phyloP scores from a whole-genome alignment of 1,139 yeast genomes.

The Suhomyces anneliseae region DNA sequence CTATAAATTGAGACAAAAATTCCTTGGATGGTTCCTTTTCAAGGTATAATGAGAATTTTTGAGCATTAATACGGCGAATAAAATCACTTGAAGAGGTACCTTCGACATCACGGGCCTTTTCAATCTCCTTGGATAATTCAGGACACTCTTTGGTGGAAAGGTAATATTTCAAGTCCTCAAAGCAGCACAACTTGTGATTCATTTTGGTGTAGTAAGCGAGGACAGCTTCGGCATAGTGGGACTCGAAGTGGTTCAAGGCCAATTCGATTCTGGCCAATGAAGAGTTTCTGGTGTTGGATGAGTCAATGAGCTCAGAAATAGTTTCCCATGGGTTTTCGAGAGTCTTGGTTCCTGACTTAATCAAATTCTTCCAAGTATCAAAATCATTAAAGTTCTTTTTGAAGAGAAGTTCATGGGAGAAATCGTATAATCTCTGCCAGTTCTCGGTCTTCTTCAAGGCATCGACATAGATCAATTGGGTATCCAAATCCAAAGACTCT shows the following conservation, averaged over 20 bases:
- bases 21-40: conserved; percentile 16
- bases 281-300: conserved; percentile 49
- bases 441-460: conserved; percentile 36
- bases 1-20: conserved; percentile 17
- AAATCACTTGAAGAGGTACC: conserved; percentile 27
- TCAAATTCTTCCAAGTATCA: conserved; percentile 56
- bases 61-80: conserved; percentile 47
- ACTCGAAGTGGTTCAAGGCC: conserved; percentile 21
- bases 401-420: conserved; percentile 36
- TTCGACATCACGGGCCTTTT: conserved; percentile 9
- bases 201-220: conserved; percentile 42
- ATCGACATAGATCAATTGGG: conserved; percentile 53
- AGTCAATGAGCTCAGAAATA: conserved; percentile 18
- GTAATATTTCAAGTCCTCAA: conserved; percentile 52
- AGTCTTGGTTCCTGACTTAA: conserved; percentile 32
- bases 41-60: conserved; percentile 40
- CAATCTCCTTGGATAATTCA: background rate
- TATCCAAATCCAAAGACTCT: conserved; percentile 53
- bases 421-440: conserved; percentile 44
- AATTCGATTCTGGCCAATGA: conserved; percentile 55
- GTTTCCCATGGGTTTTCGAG: conserved; percentile 15
- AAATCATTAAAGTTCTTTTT: conserved; percentile 54
- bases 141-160: conserved; percentile 7
- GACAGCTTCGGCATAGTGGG: conserved; percentile 25
- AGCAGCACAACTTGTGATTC: conserved; percentile 60